These are phyloP conservation scores for Hypholoma sublateritium DNA, from an alignment of 768 basidiomycete genomes.

Conservation along the genomic window DNA sequence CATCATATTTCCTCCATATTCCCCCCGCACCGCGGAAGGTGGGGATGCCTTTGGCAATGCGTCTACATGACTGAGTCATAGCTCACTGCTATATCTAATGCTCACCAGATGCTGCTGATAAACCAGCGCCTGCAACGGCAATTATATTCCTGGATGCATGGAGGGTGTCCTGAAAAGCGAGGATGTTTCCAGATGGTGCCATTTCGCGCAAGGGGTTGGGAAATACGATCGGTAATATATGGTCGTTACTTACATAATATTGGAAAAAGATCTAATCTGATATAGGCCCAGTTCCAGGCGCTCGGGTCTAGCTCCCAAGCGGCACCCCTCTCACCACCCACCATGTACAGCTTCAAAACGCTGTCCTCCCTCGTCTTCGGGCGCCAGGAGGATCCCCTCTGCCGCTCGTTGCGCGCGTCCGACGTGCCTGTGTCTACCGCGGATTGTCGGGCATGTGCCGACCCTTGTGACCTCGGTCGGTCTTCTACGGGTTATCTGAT, in stretches of 20 bases:
- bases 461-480: constrained; percentile 74
- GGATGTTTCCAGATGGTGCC: constrained; percentile 28
- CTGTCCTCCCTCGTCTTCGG: constrained; percentile 44
- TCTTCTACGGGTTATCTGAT: constrained; percentile 25
- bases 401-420: constrained; percentile 52
- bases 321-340: constrained; percentile 15
- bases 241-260: constrained; percentile 15
- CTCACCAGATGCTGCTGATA: constrained; percentile 64
- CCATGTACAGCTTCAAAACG: constrained; percentile 39
- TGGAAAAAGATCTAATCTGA: constrained; percentile 28
- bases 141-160: constrained; percentile 33
- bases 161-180: constrained; percentile 29
- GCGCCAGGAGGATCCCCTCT: constrained; percentile 37
- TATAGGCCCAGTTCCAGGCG: constrained; percentile 12
- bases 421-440: constrained; percentile 65
- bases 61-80: neutral
- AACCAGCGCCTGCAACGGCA: constrained; percentile 52
- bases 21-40: constrained; percentile 55
- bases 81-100: constrained; percentile 12
- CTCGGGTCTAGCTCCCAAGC: constrained; percentile 7
- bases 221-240: neutral
- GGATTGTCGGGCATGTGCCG: constrained; percentile 72
- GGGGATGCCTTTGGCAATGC: constrained; percentile 31
- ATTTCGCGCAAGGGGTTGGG: constrained; percentile 10
- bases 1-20: constrained; percentile 50